Conservation (phyloP, 352 stramenopile species). For the Phytophthora citricola region DNA sequence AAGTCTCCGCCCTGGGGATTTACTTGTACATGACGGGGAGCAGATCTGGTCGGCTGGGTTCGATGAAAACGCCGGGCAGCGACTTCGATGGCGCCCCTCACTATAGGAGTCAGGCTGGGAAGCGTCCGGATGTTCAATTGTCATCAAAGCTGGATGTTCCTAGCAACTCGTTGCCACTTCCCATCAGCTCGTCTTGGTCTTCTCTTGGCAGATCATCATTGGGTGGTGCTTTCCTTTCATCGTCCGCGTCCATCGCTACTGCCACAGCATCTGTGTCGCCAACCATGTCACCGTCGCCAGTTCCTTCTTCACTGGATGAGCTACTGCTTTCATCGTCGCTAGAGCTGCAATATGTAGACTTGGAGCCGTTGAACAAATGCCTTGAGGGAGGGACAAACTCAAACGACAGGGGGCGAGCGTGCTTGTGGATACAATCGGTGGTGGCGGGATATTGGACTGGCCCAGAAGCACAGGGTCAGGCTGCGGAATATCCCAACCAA, state of each 20-base stretch:
- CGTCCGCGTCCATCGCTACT: constrained; percentile 47
- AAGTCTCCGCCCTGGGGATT: constrained; percentile 25
- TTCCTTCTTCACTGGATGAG: constrained; percentile 61
- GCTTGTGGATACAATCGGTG: constrained; percentile 26
- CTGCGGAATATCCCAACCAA: constrained; percentile 81
- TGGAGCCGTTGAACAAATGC: constrained; percentile 79
- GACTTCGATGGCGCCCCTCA: constrained; percentile 1
- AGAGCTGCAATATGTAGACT: constrained; percentile 66
- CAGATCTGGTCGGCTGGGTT: constrained; percentile 18
- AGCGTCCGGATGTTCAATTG: constrained; percentile 35
- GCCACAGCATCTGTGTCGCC: constrained; percentile 21
- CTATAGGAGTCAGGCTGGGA: constrained; percentile 7
- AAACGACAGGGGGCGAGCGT: constrained; percentile 47
- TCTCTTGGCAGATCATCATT: constrained; percentile 46
- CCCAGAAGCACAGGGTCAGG: constrained; percentile 70
- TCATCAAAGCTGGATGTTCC: constrained; percentile 68
- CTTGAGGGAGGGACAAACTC: constrained; percentile 76
- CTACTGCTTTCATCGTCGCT: constrained; percentile 62
- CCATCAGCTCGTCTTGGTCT: constrained; percentile 78
- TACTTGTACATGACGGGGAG: constrained; percentile 40
- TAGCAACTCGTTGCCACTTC: constrained; percentile 77
- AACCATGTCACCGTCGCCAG: constrained; percentile 39
- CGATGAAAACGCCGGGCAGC: constrained; percentile 13
- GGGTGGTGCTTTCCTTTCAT: constrained; percentile 29
- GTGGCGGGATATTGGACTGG: constrained; percentile 61